Evolutionary conservation across 2,329 filamentous ascomycete species (phyloP), one percentile per base, ranked within the genome.

Genomic region (Monosporascus cannonballus): DNA sequence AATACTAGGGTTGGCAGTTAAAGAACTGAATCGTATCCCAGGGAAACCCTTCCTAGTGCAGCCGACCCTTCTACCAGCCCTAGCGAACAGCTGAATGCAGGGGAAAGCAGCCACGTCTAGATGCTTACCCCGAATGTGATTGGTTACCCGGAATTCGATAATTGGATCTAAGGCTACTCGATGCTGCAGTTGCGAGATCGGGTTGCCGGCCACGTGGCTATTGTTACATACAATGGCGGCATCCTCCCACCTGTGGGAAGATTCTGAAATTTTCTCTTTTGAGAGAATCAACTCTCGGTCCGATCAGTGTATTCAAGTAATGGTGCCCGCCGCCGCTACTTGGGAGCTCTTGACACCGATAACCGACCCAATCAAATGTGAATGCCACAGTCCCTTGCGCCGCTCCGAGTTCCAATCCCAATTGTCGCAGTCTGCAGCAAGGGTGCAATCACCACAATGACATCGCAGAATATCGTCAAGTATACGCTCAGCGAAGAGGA

Each of bases 401-500:
- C 41, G 2, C n/a, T 44, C 41, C 20, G 18, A 22, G 27, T 11
- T 11, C 27, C 20, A n/a, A 42, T 20, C 39, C 9, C 39, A 42
- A 20, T 11, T n/a, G 4, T 42, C 18, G 9, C 39, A 15, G n/a
- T 2, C 14, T 5, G n/a, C 18, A 42, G 9, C 20, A 22, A 22
- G n/a, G 3, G 9, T 2, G 20, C n/a, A 46, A n/a, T 6, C 14
- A 4, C 24, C 9, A 30, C 27, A 46, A 25, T 25, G 22, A 6
- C 15, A 11, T 11, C 17, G 3, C 11, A 15, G 25, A 22, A 9
- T 20, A 9, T 42, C 17, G 50, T 54, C 25, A 49, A 54, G 25
- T 56, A 54, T 18, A 56, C 55, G 2, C 50, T 56, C 4, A 51
- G 24, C 34, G 50, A 56, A 14, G 25, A 30, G 15, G 52, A 56